phyloP scores from a whole-genome alignment of 2,329 filamentous ascomycete species.

The Fusarium mangiferae region DNA sequence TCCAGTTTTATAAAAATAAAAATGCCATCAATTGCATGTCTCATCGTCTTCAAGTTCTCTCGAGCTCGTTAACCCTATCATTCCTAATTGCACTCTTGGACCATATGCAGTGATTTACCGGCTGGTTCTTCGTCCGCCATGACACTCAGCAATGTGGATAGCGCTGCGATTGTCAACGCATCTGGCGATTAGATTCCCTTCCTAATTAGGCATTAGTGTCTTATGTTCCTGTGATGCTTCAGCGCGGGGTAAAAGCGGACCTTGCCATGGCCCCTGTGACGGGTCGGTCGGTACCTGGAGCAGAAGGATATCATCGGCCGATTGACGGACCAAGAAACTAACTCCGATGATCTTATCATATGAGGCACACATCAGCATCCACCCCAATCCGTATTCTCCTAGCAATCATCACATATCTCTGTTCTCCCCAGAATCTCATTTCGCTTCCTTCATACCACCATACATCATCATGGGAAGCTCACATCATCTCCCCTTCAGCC shows the following conservation, averaged over 20 bases:
- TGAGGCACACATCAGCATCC: not conserved
- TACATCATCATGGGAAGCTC: not conserved
- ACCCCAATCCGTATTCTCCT: too few relatives aligned
- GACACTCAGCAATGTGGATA: too few relatives aligned
- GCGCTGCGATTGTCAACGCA: too few relatives aligned
- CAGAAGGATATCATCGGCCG: not conserved
- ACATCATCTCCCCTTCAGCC: not conserved
- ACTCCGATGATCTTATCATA: not conserved
- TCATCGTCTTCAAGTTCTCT: too few relatives aligned
- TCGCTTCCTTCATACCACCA: not conserved
- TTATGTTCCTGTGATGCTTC: not conserved
- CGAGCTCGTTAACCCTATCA: too few relatives aligned
- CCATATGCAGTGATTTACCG: fast-evolving
- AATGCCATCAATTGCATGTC: fast-evolving
- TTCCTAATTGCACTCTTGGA: fast-evolving
- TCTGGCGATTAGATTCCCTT: not conserved
- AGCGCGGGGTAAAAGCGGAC: slow-evolving; percentile 1
- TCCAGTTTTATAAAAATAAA: fast-evolving
- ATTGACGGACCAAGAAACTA: not conserved
- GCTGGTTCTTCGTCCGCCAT: fast-evolving
- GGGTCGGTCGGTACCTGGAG: not conserved
- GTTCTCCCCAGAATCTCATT: not conserved
- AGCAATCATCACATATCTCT: too few relatives aligned
- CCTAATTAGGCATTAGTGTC: not conserved
- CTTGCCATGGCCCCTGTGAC: not conserved